Base-by-base conservation (phyloP, 2,329 filamentous ascomycete species). In the Paecilomyces niveus region DNA sequence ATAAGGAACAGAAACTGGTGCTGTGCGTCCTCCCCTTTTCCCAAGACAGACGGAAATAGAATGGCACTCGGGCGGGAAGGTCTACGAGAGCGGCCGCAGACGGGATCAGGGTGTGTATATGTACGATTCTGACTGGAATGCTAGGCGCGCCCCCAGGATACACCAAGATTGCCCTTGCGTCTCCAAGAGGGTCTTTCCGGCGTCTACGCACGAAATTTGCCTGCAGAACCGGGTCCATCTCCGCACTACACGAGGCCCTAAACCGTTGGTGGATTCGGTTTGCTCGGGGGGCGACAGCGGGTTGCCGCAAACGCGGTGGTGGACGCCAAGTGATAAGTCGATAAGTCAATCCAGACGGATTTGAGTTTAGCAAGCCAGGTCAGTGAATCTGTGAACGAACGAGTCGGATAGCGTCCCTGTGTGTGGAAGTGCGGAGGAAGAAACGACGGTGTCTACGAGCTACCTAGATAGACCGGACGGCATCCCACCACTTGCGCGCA, bases 151-250 rank as follows among this genome's bases (percentile, higher is more conserved):
- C 54, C 22, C 58, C 56, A 58, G 49, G 54, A 52, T 32, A 59
- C 57, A 53, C 55, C 54, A 57, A 55, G 54, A 59, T 59, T 59
- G 58, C 59, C 59, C 59, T 61, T 61, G 59, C 59, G 58, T 61
- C 21, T 53, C 52, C 54, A 18, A 45, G 39, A 58, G 52, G 51
- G 32, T 33, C 52, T 35, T 35, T 29, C 54, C 57, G 58, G 58
- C 54, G 56, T 54, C 53, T 61, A 61, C 57, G 55, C 52, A 51
- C 52, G 52, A 55, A 57, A 50, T 60, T 72, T 64, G 68, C 71
- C 64, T 73, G 69, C 70, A 73, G 71, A 18, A 72, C 68, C 69
- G 70, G 64, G 63, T 68, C 67, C 65, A 66, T 66, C 62, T 62
- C 63, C 65, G 59, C 63, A 61, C 51, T 21, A 61, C 65, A 62